These are phyloP conservation scores for Phytophthora citricola DNA, from an alignment of 352 stramenopile species.

Conservation along the genomic window DNA sequence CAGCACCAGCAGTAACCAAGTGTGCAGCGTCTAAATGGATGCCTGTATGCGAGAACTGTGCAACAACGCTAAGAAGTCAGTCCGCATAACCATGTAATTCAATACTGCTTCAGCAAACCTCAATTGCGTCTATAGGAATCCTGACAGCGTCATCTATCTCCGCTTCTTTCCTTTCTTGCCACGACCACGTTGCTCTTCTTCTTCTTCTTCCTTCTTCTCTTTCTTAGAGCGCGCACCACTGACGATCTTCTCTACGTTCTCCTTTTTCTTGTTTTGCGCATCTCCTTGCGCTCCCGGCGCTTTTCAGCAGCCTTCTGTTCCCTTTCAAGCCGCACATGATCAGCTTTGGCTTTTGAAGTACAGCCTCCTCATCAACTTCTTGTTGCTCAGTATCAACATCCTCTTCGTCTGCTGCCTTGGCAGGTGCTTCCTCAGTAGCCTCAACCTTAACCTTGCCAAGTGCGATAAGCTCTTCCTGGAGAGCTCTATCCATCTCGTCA, in stretches of 20 bases:
- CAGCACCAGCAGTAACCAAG: conserved; percentile 66
- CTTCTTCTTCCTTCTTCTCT: conserved; percentile 40
- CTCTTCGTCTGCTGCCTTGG: conserved; percentile 9
- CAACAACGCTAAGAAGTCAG: conserved; percentile 48
- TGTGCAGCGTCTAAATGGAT: conserved; percentile 89
- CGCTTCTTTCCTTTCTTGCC: conserved; percentile 54
- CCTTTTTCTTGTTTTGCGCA: conserved; percentile 85
- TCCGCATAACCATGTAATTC: conserved; percentile 15
- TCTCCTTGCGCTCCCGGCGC: conserved; percentile 79
- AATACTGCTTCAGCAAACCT: conserved; percentile 9
- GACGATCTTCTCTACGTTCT: conserved; percentile 78
- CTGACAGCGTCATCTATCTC: conserved; percentile 20
- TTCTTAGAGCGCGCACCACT: conserved; percentile 50
- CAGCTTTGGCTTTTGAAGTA: conserved; percentile 43
- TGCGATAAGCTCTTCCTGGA: conserved; percentile 65
- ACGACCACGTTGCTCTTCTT: conserved; percentile 40
- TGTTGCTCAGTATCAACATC: conserved; percentile 33
- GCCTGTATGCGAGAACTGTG: conserved; percentile 75
- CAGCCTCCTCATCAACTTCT: conserved; percentile 43
- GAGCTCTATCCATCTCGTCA: conserved; percentile 62
- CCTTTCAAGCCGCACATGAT: conserved; percentile 68
- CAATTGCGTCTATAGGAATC: conserved; percentile 7
- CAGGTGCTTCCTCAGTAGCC: neutral
- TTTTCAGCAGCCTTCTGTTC: conserved; percentile 84
- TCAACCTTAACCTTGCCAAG: conserved; percentile 40